These are phyloP conservation scores for Cocos nucifera DNA, from an alignment of 176 grass and related monocot species.

Conservation along the genomic window DNA sequence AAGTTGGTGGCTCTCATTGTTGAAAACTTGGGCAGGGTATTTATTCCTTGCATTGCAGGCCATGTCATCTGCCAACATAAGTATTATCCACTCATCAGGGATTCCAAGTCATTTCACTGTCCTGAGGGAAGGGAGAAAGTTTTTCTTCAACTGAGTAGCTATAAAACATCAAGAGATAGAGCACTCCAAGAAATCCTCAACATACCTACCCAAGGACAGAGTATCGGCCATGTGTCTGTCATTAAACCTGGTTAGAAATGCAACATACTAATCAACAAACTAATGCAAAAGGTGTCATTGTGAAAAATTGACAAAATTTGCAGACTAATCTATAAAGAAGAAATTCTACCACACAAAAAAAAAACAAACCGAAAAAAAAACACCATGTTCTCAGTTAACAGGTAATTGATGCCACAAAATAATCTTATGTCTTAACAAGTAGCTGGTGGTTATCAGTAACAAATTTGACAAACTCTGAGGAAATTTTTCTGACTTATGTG, in stretches of 20 bases:
- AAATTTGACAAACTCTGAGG: too few species aligned
- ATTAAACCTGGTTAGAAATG: constrained; percentile 65
- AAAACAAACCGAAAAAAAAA: too few species aligned
- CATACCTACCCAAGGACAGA: constrained; percentile 79
- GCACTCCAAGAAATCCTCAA: neutral
- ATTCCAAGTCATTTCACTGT: constrained; percentile 91
- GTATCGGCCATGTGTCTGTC: constrained; percentile 96
- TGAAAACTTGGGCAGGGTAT: constrained; percentile 94
- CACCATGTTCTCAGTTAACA: too few species aligned
- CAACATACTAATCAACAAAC: neutral
- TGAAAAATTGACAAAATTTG: too few species aligned
- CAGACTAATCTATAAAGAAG: too few species aligned
- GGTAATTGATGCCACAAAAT: too few species aligned
- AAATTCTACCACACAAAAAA: too few species aligned
- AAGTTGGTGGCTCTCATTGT: constrained; percentile 96
- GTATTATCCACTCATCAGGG: constrained; percentile 92
- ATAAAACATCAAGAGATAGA: constrained; percentile 2
- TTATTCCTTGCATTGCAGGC: constrained; percentile 87
- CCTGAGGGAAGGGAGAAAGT: constrained; percentile 27
- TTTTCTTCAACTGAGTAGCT: too few species aligned
- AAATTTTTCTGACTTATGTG: too few species aligned
- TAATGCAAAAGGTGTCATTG: too few species aligned
- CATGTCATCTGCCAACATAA: constrained; percentile 97
- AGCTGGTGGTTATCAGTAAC: too few species aligned
- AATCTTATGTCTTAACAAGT: too few species aligned